Evolutionary conservation across 2,329 filamentous ascomycete species (phyloP), one percentile per base, ranked within the genome.

Genomic region (Pyricularia pennisetigena): DNA sequence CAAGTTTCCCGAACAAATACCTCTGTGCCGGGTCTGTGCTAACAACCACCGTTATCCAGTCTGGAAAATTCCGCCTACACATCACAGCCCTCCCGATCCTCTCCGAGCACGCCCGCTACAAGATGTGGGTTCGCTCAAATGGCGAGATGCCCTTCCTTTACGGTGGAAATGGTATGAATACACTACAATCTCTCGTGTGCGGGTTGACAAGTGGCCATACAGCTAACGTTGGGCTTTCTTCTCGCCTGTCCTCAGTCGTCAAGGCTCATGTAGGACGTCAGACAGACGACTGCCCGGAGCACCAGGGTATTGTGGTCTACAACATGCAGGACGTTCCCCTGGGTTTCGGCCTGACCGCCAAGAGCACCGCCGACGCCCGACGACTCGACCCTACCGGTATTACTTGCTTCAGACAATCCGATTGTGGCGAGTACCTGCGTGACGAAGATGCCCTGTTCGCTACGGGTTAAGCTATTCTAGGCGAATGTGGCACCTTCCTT

Each of bases 141-240:
- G 95, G 95, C 72, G 94, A 96, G 75, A 97, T 97, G 93, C 94
- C 95, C 0, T 98, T 97, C 78, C 81, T 99, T 64, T 99, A 98
- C 79, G 95, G 95, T 67, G 92, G 92, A 69, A 94, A 98, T 78
- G 62, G 66, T 67, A 64, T 8, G 66, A 12, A 29, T 16, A 10
- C 10, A 35, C 20, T n/a, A 24, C 28, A 1, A 28, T 57, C 57
- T 24, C 28, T n/a, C 29, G n/a, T n/a, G n/a, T 63, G 16, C 12
- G 2, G 4, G 20, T 57, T 20, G 41, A 20, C 24, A 14, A 59
- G n/a, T 28, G 16, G 26, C 14, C 20, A 26, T 20, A 2, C 10
- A 49, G 23, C 65, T 66, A 49, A 57, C 65, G 7, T 12, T 10
- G 2, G 57, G 14, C 41, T 16, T 35, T 41, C 2, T 32, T 59